A percentile compares a stretch with the other conserved stretches of the same genome.
These are phyloP conservation scores for Cladosporium sp. DNA, from an alignment of 2,329 filamentous ascomycete species.

Conservation along the genomic window DNA sequence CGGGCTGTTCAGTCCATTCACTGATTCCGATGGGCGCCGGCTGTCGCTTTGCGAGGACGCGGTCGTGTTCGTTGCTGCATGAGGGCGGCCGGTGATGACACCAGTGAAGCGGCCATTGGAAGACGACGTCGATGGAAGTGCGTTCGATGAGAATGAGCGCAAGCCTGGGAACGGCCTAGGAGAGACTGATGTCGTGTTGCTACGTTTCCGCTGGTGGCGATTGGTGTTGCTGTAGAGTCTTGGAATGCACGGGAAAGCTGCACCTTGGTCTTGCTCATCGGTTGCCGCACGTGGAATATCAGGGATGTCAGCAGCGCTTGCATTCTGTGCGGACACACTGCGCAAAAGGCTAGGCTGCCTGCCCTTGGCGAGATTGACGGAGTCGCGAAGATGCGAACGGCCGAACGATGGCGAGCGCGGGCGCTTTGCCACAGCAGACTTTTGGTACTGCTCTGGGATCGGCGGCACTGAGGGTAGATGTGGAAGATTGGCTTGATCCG, in stretches of 20 bases:
- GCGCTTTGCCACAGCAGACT: slow-evolving; percentile 26
- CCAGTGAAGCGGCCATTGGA: slow-evolving; percentile 25
- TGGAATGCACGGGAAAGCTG: slow-evolving; percentile 68
- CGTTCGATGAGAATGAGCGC: slow-evolving; percentile 66
- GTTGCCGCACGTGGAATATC: not conserved
- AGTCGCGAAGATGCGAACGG: slow-evolving; percentile 70
- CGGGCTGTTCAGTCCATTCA: slow-evolving; percentile 18
- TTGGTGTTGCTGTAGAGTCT: slow-evolving; percentile 60
- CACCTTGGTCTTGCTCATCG: slow-evolving; percentile 51
- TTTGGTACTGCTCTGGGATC: slow-evolving; percentile 23
- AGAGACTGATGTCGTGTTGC: slow-evolving; percentile 63
- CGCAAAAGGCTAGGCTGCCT: slow-evolving; percentile 21
- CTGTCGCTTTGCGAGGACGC: slow-evolving; percentile 25
- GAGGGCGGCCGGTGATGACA: slow-evolving; percentile 13
- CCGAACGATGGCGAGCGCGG: slow-evolving; percentile 27
- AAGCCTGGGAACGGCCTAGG: slow-evolving; percentile 63
- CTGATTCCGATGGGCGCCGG: slow-evolving; percentile 20
- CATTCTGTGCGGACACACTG: slow-evolving; percentile 19
- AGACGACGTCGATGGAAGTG: slow-evolving; percentile 37
- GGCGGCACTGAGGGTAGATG: slow-evolving; percentile 30
- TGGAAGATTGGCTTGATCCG: slow-evolving; percentile 52
- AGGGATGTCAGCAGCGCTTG: slow-evolving; percentile 19
- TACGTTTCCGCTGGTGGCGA: slow-evolving; percentile 75
- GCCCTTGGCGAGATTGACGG: slow-evolving; percentile 81
- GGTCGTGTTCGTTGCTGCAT: slow-evolving; percentile 13